Percentiles rank a stretch among this genome's conserved stretches.
Evolutionary conservation across 192 early-diverging fungal species (phyloP).

Genomic region (Rhizophlyctis rosea): DNA sequence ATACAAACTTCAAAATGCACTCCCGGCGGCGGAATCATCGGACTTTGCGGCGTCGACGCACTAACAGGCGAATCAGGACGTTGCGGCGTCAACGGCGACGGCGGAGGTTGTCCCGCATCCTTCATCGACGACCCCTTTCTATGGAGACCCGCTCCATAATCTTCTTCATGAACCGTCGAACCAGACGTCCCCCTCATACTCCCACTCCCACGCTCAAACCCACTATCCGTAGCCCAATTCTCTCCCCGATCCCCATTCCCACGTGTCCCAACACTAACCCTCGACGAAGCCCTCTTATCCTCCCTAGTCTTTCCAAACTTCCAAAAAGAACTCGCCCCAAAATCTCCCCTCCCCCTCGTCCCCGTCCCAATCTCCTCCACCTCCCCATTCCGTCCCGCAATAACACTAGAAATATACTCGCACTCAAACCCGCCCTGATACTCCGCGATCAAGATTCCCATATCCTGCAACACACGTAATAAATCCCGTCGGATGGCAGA

Average conservation of each 20-base stretch:
- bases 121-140: no score
- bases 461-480: constrained; percentile 22
- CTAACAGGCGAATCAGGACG: neutral
- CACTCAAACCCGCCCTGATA: constrained; percentile 30
- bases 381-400: neutral
- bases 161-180: neutral
- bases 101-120: no score
- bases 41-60: neutral
- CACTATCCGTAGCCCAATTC: neutral
- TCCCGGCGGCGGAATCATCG: constrained; percentile 7
- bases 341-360: neutral
- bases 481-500: constrained; percentile 35
- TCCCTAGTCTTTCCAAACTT: neutral
- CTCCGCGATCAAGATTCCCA: constrained; percentile 22
- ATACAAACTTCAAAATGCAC: constrained; percentile 32
- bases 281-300: neutral
- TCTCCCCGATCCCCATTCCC: neutral
- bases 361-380: neutral
- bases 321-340: neutral
- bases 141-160: neutral
- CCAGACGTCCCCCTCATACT: neutral
- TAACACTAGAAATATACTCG: constrained; percentile 16
- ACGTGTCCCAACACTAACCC: neutral
- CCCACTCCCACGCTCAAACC: neutral
- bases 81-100: neutral